phyloP scores from a whole-genome alignment of 768 basidiomycete genomes.

The Boletus subparvulus region DNA sequence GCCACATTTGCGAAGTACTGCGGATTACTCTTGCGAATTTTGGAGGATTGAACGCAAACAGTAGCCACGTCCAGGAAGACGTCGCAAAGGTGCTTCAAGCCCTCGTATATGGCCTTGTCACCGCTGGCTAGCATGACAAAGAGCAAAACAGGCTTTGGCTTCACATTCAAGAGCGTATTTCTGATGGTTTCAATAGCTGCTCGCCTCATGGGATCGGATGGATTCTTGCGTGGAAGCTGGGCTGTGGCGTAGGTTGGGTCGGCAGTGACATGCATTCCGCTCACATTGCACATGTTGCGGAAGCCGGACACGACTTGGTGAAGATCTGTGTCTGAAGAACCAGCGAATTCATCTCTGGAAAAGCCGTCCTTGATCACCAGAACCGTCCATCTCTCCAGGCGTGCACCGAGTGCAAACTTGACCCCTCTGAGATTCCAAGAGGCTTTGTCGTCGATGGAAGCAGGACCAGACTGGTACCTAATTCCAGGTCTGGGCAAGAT shows the following conservation, averaged over 20 bases:
- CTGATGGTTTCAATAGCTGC: conserved; percentile 49
- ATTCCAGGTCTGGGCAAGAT: conserved; percentile 46
- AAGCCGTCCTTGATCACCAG: conserved; percentile 64
- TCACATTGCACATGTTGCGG: conserved; percentile 55
- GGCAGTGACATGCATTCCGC: conserved; percentile 56
- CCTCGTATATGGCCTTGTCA: conserved; percentile 51
- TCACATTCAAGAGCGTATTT: conserved; percentile 35
- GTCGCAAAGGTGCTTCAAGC: conserved; percentile 53
- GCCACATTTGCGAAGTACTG: conserved; percentile 59
- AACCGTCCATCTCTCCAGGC: conserved; percentile 63
- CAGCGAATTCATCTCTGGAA: conserved; percentile 57
- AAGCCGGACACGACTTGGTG: conserved; percentile 50
- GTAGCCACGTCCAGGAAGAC: conserved; percentile 52
- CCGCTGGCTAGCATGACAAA: conserved; percentile 47
- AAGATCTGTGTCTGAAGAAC: conserved; percentile 55
- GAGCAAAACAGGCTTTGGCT: conserved; percentile 43
- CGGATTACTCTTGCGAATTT: conserved; percentile 62
- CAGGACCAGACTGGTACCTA: conserved; percentile 36
- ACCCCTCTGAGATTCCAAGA: conserved; percentile 54
- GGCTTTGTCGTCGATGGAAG: conserved; percentile 43
- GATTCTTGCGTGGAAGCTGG: conserved; percentile 49
- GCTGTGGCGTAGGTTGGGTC: conserved; percentile 36
- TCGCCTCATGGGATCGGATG: conserved; percentile 54
- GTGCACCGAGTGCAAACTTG: conserved; percentile 60
- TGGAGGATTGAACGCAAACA: conserved; percentile 71